Percentiles rank a stretch among this genome's conserved stretches.
Evolutionary conservation across 2,329 filamentous ascomycete species (phyloP).

Genomic region (Beauveria brongniartii): DNA sequence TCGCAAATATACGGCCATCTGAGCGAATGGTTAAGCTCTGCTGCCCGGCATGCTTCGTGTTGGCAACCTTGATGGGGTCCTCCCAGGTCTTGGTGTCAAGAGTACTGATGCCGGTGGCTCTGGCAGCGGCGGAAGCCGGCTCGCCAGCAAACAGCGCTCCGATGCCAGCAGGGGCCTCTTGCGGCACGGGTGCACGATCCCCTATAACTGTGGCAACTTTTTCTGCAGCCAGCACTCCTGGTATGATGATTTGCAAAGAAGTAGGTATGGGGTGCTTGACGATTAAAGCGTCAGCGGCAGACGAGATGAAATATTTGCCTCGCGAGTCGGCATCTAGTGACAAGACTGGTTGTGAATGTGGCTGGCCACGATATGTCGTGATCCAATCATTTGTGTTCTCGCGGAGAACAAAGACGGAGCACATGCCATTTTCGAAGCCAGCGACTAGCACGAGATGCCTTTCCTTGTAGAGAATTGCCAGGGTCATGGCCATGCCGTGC

Average conservation of each 20-base stretch:
- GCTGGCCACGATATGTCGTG: slow-evolving; percentile 53
- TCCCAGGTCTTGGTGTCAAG: slow-evolving; percentile 25
- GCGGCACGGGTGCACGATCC: not conserved
- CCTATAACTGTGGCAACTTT: no score
- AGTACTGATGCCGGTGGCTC: not conserved
- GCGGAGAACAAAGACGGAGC: slow-evolving; percentile 53
- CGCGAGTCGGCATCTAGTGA: slow-evolving; percentile 54
- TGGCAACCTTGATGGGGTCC: slow-evolving; percentile 50
- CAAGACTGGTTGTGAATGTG: slow-evolving; percentile 74
- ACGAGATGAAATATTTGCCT: slow-evolving; percentile 62
- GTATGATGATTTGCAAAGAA: slow-evolving; percentile 14
- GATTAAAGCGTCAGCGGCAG: slow-evolving; percentile 71
- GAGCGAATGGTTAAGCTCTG: slow-evolving; percentile 70
- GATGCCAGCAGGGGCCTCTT: not conserved
- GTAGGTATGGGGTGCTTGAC: slow-evolving; percentile 63
- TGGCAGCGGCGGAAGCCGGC: slow-evolving; percentile 10
- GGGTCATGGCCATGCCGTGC: slow-evolving; percentile 83
- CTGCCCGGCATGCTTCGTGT: slow-evolving; percentile 87
- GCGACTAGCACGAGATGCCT: slow-evolving; percentile 54
- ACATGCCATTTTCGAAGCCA: slow-evolving; percentile 80
- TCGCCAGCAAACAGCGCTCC: slow-evolving; percentile 2
- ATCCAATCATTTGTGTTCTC: slow-evolving; percentile 33
- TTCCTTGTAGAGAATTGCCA: slow-evolving; percentile 50
- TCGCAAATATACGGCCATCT: slow-evolving; percentile 78
- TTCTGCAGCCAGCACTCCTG: not conserved